These are phyloP conservation scores for Bruguiera hainesii DNA, from an alignment of 441 rosid species.

Conservation along the genomic window DNA sequence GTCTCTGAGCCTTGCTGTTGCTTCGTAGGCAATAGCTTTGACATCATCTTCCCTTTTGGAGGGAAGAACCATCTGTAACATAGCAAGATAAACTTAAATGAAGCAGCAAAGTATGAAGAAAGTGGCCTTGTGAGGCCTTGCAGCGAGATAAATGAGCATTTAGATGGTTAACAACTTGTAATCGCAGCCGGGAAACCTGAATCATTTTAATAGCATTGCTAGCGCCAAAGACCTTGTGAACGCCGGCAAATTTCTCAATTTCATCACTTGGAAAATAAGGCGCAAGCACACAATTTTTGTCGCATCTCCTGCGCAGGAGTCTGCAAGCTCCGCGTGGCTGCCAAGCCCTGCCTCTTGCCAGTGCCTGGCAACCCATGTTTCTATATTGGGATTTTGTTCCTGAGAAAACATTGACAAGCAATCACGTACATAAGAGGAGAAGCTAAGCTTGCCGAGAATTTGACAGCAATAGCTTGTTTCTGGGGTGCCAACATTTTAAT, in stretches of 20 bases:
- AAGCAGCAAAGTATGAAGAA: neutral
- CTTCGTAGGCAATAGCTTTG: slow-evolving; percentile 41
- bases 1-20: slow-evolving; percentile 42
- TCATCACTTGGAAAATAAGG: slow-evolving; percentile 37
- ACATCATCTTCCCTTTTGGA: slow-evolving; percentile 40
- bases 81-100: neutral
- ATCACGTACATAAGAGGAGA: neutral
- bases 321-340: slow-evolving; percentile 41
- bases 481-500: neutral
- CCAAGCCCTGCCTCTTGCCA: slow-evolving; percentile 23
- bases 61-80: slow-evolving; percentile 24
- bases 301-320: slow-evolving; percentile 37
- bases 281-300: slow-evolving; percentile 30
- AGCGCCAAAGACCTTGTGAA: slow-evolving; percentile 37
- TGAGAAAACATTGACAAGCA: neutral
- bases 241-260: slow-evolving; percentile 25
- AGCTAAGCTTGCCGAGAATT: neutral
- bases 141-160: too few species aligned
- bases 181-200: slow-evolving; percentile 19
- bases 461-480: neutral
- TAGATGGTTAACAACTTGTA: too few species aligned
- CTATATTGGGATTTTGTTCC: neutral
- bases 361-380: slow-evolving; percentile 18
- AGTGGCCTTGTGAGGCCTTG: neutral
- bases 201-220: slow-evolving; percentile 43